A percentile compares a stretch with the other conserved stretches of the same genome.
Evolutionary conservation across 1,284 basidiomycete species (phyloP).

Genomic region (Singerocomus inundabilis): DNA sequence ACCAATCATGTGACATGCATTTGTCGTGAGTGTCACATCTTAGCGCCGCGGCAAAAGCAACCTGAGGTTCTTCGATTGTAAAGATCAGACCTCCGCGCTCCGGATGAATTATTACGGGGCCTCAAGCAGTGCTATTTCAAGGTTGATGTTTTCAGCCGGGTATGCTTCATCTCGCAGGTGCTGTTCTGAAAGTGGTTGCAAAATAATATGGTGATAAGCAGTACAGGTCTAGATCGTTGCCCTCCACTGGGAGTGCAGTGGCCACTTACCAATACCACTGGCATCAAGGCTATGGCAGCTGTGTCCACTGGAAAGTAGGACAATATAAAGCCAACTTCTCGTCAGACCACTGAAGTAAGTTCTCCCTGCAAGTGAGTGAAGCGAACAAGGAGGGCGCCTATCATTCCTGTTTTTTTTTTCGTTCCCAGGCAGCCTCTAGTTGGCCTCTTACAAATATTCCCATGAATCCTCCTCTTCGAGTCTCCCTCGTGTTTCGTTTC

Average conservation of each 20-base stretch:
- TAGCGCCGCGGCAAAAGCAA: no score
- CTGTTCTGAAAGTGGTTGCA: neutral
- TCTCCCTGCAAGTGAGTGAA: neutral
- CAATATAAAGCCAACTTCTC: constrained; percentile 11
- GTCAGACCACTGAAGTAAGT: neutral
- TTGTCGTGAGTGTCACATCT: no score
- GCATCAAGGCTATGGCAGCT: constrained; percentile 1
- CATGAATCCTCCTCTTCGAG: neutral
- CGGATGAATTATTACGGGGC: neutral
- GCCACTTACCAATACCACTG: neutral
- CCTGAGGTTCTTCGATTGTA: no score
- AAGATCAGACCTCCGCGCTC: no score
- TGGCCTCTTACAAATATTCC: neutral
- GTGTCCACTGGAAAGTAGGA: constrained; percentile 13
- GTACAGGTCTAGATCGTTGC: neutral
- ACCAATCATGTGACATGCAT: no score
- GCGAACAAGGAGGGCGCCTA: neutral
- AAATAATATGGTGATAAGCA: neutral
- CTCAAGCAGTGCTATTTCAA: neutral
- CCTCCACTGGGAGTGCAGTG: neutral
- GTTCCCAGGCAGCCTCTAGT: constrained; percentile 4
- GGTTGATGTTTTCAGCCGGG: neutral
- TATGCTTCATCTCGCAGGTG: neutral
- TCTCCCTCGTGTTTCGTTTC: neutral
- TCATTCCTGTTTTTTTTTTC: neutral